Evolutionary conservation across 1,284 basidiomycete genomes (phyloP).

Genomic region (Cryptococcus hybrid): DNA sequence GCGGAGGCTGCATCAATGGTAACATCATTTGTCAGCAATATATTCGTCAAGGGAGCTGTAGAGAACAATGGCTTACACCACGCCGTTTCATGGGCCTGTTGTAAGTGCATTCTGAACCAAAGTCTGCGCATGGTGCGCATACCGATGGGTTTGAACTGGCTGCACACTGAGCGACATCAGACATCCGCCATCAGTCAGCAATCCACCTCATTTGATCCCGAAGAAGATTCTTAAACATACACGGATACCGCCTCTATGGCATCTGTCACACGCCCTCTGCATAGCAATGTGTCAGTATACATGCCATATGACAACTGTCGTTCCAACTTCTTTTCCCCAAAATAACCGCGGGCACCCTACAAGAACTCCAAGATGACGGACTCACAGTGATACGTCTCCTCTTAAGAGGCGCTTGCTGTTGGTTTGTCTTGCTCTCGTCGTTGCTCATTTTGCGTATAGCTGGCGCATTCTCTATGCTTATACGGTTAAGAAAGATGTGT

Average conservation of each 20-base stretch:
- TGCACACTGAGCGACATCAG: conserved; percentile 28
- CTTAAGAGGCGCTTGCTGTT: conserved; percentile 13
- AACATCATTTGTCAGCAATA: neutral
- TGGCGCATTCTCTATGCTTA: too few relatives aligned
- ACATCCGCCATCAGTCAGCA: neutral
- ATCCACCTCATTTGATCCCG: neutral
- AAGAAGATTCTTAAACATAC: conserved; percentile 13
- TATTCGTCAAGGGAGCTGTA: neutral
- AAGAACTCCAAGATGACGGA: neutral
- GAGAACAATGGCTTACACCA: conserved; percentile 32
- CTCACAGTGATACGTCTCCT: conserved; percentile 30
- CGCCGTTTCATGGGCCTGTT: conserved; percentile 43
- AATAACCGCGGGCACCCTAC: too few relatives aligned
- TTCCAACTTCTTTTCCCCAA: neutral
- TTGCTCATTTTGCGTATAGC: too few relatives aligned
- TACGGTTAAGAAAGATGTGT: too few relatives aligned
- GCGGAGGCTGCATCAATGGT: neutral
- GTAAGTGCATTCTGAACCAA: conserved; percentile 43
- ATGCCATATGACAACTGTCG: neutral
- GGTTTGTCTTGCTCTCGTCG: too few relatives aligned
- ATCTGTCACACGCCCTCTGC: conserved; percentile 46
- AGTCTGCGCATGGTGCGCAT: conserved; percentile 41
- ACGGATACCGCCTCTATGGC: conserved; percentile 44
- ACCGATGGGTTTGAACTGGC: conserved; percentile 19
- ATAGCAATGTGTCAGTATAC: neutral